Evolutionary conservation across 495 filamentous ascomycete species (phyloP).

Genomic region (Lophiostoma macrostomum): DNA sequence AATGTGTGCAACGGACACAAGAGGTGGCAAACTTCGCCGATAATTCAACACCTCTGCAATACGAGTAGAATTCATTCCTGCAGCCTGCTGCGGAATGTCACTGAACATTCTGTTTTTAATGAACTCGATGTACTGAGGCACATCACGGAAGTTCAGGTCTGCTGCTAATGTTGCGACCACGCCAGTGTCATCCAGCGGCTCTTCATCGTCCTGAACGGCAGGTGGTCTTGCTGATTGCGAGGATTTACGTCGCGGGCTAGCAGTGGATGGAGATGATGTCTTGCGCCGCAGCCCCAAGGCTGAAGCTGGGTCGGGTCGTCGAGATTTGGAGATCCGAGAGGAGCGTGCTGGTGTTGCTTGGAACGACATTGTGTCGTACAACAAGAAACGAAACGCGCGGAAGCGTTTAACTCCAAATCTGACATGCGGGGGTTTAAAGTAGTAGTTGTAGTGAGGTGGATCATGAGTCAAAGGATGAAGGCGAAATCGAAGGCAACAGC

Average conservation of each 20-base stretch:
- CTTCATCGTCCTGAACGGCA: constrained; percentile 37
- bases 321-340: constrained; percentile 22
- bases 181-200: constrained; percentile 57
- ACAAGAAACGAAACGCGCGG: too few relatives aligned
- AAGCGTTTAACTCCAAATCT: too few relatives aligned
- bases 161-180: constrained; percentile 51
- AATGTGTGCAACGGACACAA: constrained; percentile 69
- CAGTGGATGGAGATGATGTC: constrained; percentile 18
- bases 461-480: too few relatives aligned
- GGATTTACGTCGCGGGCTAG: constrained; percentile 27
- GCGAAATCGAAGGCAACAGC: too few relatives aligned
- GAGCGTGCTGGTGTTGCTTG: constrained; percentile 25
- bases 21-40: constrained; percentile 62
- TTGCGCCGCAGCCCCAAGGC: constrained; percentile 15
- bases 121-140: constrained; percentile 61
- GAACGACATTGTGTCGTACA: constrained; percentile 17
- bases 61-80: constrained; percentile 71
- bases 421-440: too few relatives aligned
- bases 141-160: constrained; percentile 58
- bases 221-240: neutral
- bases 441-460: too few relatives aligned
- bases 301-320: constrained; percentile 8
- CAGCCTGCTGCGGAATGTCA: constrained; percentile 56
- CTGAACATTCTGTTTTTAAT: constrained; percentile 65
- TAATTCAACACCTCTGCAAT: constrained; percentile 70